Evolutionary conservation across 805 yeast genomes (phyloP).

Genomic region (Jamesozyma rosinii): DNA sequence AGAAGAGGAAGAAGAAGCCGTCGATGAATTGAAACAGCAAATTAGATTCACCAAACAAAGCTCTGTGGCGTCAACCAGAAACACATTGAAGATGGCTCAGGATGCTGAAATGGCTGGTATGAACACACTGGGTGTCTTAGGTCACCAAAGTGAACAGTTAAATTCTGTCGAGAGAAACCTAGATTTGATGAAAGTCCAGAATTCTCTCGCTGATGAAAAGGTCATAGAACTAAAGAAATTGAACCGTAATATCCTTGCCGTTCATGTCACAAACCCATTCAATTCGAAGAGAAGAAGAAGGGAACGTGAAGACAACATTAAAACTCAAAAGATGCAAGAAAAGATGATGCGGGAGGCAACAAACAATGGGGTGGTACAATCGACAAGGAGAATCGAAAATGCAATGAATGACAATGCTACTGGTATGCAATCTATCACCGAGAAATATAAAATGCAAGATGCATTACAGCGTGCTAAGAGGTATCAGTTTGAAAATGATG

Average conservation of each 20-base stretch:
- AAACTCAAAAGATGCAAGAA: constrained; percentile 51
- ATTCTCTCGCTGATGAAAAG: constrained; percentile 71
- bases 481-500: constrained; percentile 81
- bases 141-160: constrained; percentile 83
- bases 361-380: constrained; percentile 47
- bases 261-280: constrained; percentile 79
- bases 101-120: constrained; percentile 67
- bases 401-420: constrained; percentile 45
- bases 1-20: constrained; percentile 73
- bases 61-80: constrained; percentile 75
- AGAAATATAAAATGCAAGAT: constrained; percentile 32
- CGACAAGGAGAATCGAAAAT: constrained; percentile 59
- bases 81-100: constrained; percentile 62
- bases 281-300: constrained; percentile 67
- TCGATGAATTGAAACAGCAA: constrained; percentile 76
- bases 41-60: constrained; percentile 79
- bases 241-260: constrained; percentile 73
- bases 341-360: constrained; percentile 54
- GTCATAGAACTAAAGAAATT: constrained; percentile 70
- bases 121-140: constrained; percentile 84
- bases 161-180: constrained; percentile 72
- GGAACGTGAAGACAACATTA: constrained; percentile 62
- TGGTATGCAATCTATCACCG: constrained; percentile 26
- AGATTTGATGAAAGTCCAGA: constrained; percentile 71
- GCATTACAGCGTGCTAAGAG: constrained; percentile 45